A percentile compares a stretch with the other conserved stretches of the same genome.
phyloP scores from a whole-genome alignment of 2,329 filamentous ascomycete species.

The Cladophialophora exuberans region DNA sequence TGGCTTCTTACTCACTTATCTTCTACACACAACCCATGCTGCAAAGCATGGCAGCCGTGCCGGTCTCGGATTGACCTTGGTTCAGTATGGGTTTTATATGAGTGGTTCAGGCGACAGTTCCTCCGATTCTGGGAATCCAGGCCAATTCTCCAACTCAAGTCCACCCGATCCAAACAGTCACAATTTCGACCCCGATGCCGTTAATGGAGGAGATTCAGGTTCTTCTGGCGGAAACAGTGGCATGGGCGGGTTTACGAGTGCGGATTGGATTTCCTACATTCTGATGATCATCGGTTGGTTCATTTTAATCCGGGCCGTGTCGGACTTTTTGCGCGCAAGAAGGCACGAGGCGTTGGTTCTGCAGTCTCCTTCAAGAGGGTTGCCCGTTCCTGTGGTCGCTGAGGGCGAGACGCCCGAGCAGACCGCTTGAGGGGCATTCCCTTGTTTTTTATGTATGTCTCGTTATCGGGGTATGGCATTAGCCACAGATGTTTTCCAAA shows the following conservation, averaged over 20 bases:
- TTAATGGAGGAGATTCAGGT: conserved; percentile 41
- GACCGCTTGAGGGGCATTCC: conserved; percentile 60
- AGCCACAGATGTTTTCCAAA: no score
- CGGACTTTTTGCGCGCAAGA: conserved; percentile 84
- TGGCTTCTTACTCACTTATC: conserved; percentile 96
- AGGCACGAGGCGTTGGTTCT: conserved; percentile 91
- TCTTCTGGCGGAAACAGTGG: conserved; percentile 6
- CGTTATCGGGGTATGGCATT: not conserved
- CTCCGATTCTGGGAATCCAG: conserved; percentile 52
- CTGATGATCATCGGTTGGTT: conserved; percentile 99
- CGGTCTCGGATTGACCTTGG: conserved; percentile 89
- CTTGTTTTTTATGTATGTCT: not conserved
- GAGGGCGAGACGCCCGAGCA: conserved; percentile 79
- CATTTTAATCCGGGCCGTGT: conserved; percentile 89
- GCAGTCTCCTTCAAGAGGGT: conserved; percentile 86
- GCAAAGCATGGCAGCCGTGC: conserved; percentile 97
- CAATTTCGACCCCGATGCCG: conserved; percentile 76
- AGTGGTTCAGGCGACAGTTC: conserved; percentile 61
- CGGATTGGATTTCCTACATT: conserved; percentile 86
- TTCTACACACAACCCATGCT: conserved; percentile 95
- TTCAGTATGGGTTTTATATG: conserved; percentile 98
- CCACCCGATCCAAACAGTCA: conserved; percentile 89
- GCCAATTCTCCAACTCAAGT: conserved; percentile 57
- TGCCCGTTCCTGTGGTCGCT: conserved; percentile 83
- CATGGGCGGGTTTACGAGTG: conserved; percentile 27